Evolutionary conservation across 1,284 basidiomycete species (phyloP), one percentile per base, ranked within the genome.

Genomic region (Leccinum brunneo-olivaceum): DNA sequence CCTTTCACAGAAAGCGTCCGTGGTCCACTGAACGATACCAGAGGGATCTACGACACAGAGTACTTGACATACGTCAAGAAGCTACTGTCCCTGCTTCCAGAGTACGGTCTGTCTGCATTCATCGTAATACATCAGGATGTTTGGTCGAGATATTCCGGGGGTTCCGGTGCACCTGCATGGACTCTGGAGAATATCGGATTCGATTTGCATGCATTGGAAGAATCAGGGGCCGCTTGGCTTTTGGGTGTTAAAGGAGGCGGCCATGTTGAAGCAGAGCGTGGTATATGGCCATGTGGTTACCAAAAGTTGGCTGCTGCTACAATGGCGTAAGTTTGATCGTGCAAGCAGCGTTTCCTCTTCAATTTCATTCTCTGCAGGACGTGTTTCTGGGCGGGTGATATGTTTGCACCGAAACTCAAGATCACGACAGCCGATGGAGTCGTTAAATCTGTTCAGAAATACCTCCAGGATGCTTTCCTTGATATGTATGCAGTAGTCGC

Each of bases 71-170:
- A 98, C 60, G 67, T 98, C 16, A 76, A 77, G 35, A 58, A 68
- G 1, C 64, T 98, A 2, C 70, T 98, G 6, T 73, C 76, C 0
- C 63, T 92, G n/a, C 74, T 97, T 45, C 81, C 87, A 0, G 62
- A 83, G 47, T 90, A 88, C 49, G 91, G 91, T 2, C 62, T 98
- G 20, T 74, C 78, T 2, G 87, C 85, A 4, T 92, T 95, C 56
- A 76, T 98, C 12, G 79, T 77, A 2, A 60, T 92, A 43, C 90
- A 93, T 57, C 90, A 93, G 66, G 90, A 94, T 57, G 92, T 98
- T 20, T 98, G 93, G 91, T 96, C 91, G 2, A 81, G 94, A 5
- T 92, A 93, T 55, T 84, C 80, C 7, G 96, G 95, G 14, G 96
- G 95, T 3, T 91, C 88, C 1, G 91, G 90, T 4, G 90, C 90